Evolutionary conservation across 176 grass and related monocot species (phyloP), one percentile per base, ranked within the genome.

Genomic region (Triticum monococcum): DNA sequence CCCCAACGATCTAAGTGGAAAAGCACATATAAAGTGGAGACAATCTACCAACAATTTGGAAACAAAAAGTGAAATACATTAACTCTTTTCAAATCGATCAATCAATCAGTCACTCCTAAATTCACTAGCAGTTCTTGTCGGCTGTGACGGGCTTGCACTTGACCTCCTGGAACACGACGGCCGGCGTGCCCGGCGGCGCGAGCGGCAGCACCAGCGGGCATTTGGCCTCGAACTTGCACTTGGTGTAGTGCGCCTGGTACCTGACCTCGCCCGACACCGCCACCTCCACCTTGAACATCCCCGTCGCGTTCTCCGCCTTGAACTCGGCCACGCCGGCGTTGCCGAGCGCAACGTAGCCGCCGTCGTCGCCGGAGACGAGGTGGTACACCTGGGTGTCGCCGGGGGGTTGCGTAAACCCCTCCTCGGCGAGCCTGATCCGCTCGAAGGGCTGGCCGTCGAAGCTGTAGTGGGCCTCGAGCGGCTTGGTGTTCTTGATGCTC

Each of bases 261-360:
- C 60, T 81, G 59, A 84, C 38, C 84, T 86, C 62, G 0, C 80
- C 91, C 3, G 81, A 77, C 4, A 93, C 2, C 4, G 48, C 46
- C 32, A 90, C 73, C 70, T 88, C 70, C n/a, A 93, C 45, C 64
- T 87, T 77, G 75, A 93, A 93, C 33, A 70, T 9, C 33, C 68
- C 68, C 33, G 68, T 70, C 68, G 33, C 68, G 18, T 38, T 70
- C 68, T n/a, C 68, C 68, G 9, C 11, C 4, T n/a, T 70, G 33
- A 70, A 70, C 68, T 70, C 68, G 64, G 5, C 64, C 64, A 31
- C 64, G 6, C 64, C 64, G 13, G 28, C 64, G 13, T 32, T 67
- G 31, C 68, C 68, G 18, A 70, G 33, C 3, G 33, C 68, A 9
- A 70, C 33, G 68, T 38, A 37, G 18, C 18, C 4, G 33, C 8